Evolutionary conservation across 305 asterid species (phyloP).

Genomic region (Fraxinus nigra): DNA sequence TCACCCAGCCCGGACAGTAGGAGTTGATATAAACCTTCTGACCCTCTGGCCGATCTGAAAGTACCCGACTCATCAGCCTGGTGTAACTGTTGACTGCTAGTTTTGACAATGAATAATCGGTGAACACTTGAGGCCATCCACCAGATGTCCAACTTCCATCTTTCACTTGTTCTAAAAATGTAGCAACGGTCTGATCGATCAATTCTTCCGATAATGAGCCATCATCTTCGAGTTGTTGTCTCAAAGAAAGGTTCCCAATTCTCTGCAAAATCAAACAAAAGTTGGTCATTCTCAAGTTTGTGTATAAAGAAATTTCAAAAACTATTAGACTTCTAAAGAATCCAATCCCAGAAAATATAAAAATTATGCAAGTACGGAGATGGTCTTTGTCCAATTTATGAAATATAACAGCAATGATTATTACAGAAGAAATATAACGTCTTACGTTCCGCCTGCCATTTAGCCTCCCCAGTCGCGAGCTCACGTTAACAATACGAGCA

Average conservation of each 20-base stretch:
- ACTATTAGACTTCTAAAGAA: not conserved
- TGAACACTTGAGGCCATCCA: slow-evolving; percentile 82
- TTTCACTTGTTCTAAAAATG: slow-evolving; percentile 64
- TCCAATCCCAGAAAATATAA: not conserved
- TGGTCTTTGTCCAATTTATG: not conserved
- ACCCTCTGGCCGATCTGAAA: slow-evolving; percentile 55
- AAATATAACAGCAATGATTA: slow-evolving; percentile 1
- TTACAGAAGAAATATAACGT: not conserved
- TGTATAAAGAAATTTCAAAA: not conserved
- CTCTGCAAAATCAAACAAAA: slow-evolving; percentile 42
- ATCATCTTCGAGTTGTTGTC: slow-evolving; percentile 58
- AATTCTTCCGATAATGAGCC: slow-evolving; percentile 64
- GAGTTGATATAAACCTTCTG: slow-evolving; percentile 68
- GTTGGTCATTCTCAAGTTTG: slow-evolving; percentile 7
- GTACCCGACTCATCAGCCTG: slow-evolving; percentile 49
- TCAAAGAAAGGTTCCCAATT: slow-evolving; percentile 55
- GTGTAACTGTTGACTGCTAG: slow-evolving; percentile 70
- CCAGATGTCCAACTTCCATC: slow-evolving; percentile 71
- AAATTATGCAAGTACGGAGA: not conserved
- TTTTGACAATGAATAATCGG: slow-evolving; percentile 84
- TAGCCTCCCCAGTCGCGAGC: slow-evolving; percentile 76
- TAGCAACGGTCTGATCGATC: slow-evolving; percentile 48
- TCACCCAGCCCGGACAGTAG: slow-evolving; percentile 95
- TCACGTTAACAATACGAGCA: slow-evolving; percentile 75
- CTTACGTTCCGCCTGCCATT: slow-evolving; percentile 83